phyloP scores from a whole-genome alignment of 371 early-diverging fungal species.

The Syncephalastrum contaminatum region DNA sequence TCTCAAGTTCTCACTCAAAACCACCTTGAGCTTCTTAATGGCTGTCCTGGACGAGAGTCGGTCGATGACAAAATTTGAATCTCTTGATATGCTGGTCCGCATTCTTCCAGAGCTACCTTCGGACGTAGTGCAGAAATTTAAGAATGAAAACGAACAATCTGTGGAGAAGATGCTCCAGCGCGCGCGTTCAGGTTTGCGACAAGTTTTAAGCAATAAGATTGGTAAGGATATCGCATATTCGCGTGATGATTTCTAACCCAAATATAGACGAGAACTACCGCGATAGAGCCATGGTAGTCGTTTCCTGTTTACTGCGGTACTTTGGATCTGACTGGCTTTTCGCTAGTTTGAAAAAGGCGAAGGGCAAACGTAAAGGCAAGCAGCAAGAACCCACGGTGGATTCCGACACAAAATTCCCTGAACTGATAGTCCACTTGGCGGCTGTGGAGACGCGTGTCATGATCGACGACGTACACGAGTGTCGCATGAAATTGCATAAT shows the following conservation, averaged over 20 bases:
- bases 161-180: conserved; percentile 19
- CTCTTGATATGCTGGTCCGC: conserved; percentile 24
- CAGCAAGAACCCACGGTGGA: conserved; percentile 16
- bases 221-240: conserved; percentile 14
- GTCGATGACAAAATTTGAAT: conserved; percentile 32
- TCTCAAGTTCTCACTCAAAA: conserved; percentile 31
- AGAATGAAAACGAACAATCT: conserved; percentile 20
- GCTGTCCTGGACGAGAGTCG: conserved; percentile 27
- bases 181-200: conserved; percentile 25
- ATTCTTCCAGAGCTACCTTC: conserved; percentile 29
- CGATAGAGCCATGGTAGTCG: conserved; percentile 31
- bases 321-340: conserved; percentile 51
- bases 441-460: conserved; percentile 53
- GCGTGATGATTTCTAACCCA: too few relatives aligned
- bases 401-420: conserved; percentile 37
- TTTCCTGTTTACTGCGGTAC: conserved; percentile 29
- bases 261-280: conserved; percentile 26
- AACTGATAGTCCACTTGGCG: conserved; percentile 44
- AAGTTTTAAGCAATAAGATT: conserved; percentile 37
- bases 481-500: conserved; percentile 20
- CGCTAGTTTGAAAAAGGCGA: conserved; percentile 25
- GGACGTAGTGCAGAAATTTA: conserved; percentile 32
- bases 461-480: conserved; percentile 48
- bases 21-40: conserved; percentile 27
- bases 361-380: conserved; percentile 13